These are phyloP conservation scores for Annona cherimola DNA, from an alignment of 164 flowering plant species.

Conservation along the genomic window DNA sequence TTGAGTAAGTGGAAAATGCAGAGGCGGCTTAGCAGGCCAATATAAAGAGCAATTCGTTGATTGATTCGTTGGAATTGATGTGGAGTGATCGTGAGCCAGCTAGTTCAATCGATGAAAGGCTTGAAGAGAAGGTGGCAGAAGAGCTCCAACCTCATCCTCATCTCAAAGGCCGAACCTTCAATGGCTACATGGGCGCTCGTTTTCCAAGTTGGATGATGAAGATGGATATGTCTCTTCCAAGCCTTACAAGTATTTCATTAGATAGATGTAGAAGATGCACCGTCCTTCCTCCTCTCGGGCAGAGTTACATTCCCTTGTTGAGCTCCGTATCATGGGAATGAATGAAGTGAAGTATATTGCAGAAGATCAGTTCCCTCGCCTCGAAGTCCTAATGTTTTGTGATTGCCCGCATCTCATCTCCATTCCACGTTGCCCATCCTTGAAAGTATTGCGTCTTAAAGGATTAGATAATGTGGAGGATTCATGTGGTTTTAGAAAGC, in stretches of 20 bases:
- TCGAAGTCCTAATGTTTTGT: background rate
- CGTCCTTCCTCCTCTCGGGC: background rate
- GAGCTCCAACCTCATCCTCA: constrained; percentile 6
- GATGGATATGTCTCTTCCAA: background rate
- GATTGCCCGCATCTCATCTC: no score
- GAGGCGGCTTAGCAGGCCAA: background rate
- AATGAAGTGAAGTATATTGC: background rate
- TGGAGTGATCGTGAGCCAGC: background rate
- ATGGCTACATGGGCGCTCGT: background rate
- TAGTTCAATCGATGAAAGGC: background rate
- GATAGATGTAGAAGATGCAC: background rate
- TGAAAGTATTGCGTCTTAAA: background rate
- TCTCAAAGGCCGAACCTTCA: background rate
- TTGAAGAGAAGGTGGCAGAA: background rate
- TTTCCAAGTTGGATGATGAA: constrained; percentile 12
- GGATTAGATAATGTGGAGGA: background rate
- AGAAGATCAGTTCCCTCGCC: background rate
- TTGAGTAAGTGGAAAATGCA: constrained; percentile 1
- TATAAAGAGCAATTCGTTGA: background rate
- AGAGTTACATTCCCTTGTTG: background rate
- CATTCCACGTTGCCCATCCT: background rate
- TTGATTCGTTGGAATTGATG: background rate
- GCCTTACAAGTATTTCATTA: background rate
- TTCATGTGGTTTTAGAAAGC: background rate
- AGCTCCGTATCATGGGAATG: background rate